Evolutionary conservation across 768 basidiomycete genomes (phyloP).

Genomic region (Saitozyma sp.): DNA sequence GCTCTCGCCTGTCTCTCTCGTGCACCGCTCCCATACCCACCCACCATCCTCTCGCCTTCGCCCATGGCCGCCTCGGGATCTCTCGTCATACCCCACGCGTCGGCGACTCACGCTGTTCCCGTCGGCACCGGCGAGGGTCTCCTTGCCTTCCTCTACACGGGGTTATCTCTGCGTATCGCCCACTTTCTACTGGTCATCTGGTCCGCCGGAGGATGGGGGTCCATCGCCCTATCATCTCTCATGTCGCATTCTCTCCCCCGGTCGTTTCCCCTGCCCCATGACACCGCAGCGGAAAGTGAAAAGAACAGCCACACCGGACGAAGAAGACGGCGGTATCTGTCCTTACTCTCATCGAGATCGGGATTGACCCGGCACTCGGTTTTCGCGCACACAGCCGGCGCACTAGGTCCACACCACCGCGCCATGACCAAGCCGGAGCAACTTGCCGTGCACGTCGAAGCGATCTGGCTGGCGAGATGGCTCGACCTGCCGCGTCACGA

Average conservation of each 20-base stretch:
- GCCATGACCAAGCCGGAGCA: conserved; percentile 76
- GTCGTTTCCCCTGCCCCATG: conserved; percentile 27
- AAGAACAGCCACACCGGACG: conserved; percentile 8
- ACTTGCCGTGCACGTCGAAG: conserved; percentile 66
- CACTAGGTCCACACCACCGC: conserved; percentile 83
- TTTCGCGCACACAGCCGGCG: conserved; percentile 64
- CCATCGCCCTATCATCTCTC: conserved; percentile 39
- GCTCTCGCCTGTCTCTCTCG: conserved; percentile 37
- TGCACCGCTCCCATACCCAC: conserved; percentile 38
- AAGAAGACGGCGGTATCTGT: conserved; percentile 17
- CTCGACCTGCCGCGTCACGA: conserved; percentile 87
- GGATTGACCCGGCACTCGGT: conserved; percentile 71
- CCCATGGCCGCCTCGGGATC: conserved; percentile 57
- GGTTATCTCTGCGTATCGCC: conserved; percentile 33
- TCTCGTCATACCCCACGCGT: conserved; percentile 50
- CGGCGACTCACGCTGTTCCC: conserved; percentile 7
- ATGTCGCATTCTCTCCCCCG: conserved; percentile 38
- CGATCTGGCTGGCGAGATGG: conserved; percentile 73
- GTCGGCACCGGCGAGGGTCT: conserved; percentile 44
- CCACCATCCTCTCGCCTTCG: conserved; percentile 36
- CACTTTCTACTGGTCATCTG: conserved; percentile 45
- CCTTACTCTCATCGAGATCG: conserved; percentile 59
- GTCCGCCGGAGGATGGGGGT: conserved; percentile 44
- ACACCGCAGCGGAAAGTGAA: conserved; percentile 1
- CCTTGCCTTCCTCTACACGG: conserved; percentile 39